Evolutionary conservation across 345 rosid species (phyloP), one percentile per base, ranked within the genome.

Genomic region (Aquilaria sinensis): DNA sequence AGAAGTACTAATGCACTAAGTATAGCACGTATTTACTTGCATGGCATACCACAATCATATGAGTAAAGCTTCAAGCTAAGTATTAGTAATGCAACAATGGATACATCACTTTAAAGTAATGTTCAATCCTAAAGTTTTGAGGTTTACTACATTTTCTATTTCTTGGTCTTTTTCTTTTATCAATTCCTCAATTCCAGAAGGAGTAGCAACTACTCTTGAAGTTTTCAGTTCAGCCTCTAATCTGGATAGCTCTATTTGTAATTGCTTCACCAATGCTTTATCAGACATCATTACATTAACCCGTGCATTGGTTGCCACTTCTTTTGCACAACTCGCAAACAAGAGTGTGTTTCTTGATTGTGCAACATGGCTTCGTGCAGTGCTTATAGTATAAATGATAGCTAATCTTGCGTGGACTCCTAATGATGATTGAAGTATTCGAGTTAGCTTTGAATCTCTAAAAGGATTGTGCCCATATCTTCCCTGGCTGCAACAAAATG

Each of bases 281-380:
- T 92, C 95, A 58, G 97, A 86, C 83, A 93, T 67, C 48, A 90
- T 87, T 30, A 90, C 88, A 47, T 90, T 88, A 68, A 94, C 89
- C 67, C 80, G 92, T 48, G 97, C 99, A 74, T 85, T 88, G 43
- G 95, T 94, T 51, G 85, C 49, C 77, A 94, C 96, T 73, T 88
- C 96, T 72, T 90, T 90, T 9, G 99, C 99, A 73, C 97, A 90
- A 63, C 96, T 86, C 53, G 99, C 99, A 61, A 94, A 94, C 72
- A 94, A 66, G 68, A 94, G 88, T n/a, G 95, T 90, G 65, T 94
- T 94, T 68, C 97, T 85, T 60, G 97, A 86, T 67, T 94, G 97
- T 72, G 90, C 99, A 57, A 88, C 96, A 66, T 94, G 96, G 72
- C 62, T 79, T 77, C 95, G 78, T 47, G 96, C 99, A 52, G 97